These are phyloP conservation scores for Lophiostoma macrostomum DNA, from an alignment of 495 filamentous ascomycete species.

Conservation along the genomic window DNA sequence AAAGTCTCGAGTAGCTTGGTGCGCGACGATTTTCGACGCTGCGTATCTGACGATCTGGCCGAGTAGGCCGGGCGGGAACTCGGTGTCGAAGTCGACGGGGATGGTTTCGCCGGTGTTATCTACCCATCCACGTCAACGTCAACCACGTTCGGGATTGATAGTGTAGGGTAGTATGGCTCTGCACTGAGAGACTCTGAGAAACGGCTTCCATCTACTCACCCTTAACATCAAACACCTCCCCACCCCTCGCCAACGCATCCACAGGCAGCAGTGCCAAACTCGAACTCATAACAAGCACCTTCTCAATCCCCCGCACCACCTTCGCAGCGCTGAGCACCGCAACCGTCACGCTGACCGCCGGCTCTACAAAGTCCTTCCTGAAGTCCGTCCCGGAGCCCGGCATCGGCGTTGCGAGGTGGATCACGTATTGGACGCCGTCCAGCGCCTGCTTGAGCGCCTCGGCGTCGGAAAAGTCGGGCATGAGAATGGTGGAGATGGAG, in stretches of 20 bases:
- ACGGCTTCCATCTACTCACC: no score
- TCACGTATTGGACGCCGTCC: not conserved
- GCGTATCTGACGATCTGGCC: not conserved
- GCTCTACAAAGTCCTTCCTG: not conserved
- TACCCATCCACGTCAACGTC: no score
- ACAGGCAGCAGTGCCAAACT: not conserved
- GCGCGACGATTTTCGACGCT: not conserved
- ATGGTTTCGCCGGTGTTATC: not conserved
- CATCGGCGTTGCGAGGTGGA: not conserved
- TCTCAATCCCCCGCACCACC: not conserved
- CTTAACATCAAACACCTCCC: not conserved
- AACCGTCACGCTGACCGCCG: not conserved
- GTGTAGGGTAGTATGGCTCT: no score
- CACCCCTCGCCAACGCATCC: not conserved
- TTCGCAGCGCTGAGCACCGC: not conserved
- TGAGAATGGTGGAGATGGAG: not conserved
- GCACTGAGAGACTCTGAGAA: no score
- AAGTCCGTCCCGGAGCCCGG: not conserved
- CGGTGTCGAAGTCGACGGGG: not conserved
- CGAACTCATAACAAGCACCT: not conserved
- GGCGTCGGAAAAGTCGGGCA: not conserved
- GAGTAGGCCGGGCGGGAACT: not conserved
- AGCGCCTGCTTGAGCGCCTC: not conserved
- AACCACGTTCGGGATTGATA: no score
- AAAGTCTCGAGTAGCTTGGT: constrained; percentile 1